Conservation (phyloP, 2,329 filamentous ascomycete species). For the Ophiostoma triangulosporum region DNA sequence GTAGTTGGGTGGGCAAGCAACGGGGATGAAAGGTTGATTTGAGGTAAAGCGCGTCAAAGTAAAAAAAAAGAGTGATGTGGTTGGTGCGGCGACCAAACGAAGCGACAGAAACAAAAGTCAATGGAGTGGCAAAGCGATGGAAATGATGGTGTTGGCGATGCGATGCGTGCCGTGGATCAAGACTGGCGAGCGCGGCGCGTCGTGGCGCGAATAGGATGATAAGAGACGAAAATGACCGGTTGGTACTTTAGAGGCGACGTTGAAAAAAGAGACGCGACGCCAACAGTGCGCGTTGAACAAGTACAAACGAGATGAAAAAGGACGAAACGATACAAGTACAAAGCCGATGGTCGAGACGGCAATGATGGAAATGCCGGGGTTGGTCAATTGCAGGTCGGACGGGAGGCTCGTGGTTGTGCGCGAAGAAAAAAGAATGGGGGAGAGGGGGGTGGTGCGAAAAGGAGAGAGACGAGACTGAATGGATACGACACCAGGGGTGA, state of each 20-base stretch:
- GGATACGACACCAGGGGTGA: background rate
- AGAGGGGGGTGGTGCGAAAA: conserved; percentile 2
- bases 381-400: background rate
- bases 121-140: background rate
- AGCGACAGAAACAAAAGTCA: background rate
- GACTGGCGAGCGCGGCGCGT: conserved; percentile 4
- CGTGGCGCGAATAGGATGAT: conserved; percentile 5
- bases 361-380: background rate
- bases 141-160: background rate
- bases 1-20: background rate
- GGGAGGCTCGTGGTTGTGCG: background rate
- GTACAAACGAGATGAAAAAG: background rate
- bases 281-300: background rate
- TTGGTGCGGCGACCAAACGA: background rate
- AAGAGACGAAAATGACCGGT: background rate
- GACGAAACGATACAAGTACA: background rate
- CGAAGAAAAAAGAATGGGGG: conserved; percentile 5
- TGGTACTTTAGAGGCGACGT: background rate
- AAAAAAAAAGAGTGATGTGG: conserved; percentile 1
- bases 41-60: conserved; percentile 1
- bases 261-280: background rate
- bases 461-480: background rate
- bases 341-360: background rate
- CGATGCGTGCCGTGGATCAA: background rate
- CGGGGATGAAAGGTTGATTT: background rate